Evolutionary conservation across 768 basidiomycete species (phyloP), one percentile per base, ranked within the genome.

Genomic region (Termitomyces sp.): DNA sequence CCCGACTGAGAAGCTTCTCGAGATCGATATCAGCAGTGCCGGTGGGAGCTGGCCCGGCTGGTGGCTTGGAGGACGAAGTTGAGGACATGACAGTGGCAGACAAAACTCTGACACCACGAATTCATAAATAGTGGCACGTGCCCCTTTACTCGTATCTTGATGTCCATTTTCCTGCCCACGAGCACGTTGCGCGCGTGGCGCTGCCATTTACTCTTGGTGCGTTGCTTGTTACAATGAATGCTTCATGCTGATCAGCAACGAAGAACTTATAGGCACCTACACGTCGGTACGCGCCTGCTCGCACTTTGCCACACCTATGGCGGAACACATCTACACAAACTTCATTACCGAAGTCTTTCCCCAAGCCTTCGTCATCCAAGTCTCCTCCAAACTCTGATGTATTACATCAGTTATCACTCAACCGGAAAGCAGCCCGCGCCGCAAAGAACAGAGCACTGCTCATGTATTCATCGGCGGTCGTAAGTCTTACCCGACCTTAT

Each of bases 391-490:
- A 51, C 5, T 24, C 52, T 22, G 55, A 62, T 24, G 24, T 52
- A 7, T 35, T 59, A 11, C 57, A 22, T n/a, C 59, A 53, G 22
- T 38, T 57, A 9, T 20, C 55, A 28, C 43, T 57, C 24, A 60
- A 68, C 1, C 67, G 75, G 33, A 67, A 68, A 54, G 69, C 76
- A 44, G 67, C 83, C 41, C 80, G 84, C 67, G 79, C 77, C 3
- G 74, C 71, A 32, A 82, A 66, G 65, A 95, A 94, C 65, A 80
- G 87, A 40, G 84, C 83, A 44, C 71, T 95, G 60, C 74, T 93
- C 58, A 87, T 95, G 86, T 96, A 95, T 70, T 83, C 85, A 18
- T 81, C 88, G 24, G 91, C 94, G 3, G 85, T 88, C 55, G 89
- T 94, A 75, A 56, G 89, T 75, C 44, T 45, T 41, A 22, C 35